phyloP scores from a whole-genome alignment of 257 asterid genomes.

The Fraxinus americana region DNA sequence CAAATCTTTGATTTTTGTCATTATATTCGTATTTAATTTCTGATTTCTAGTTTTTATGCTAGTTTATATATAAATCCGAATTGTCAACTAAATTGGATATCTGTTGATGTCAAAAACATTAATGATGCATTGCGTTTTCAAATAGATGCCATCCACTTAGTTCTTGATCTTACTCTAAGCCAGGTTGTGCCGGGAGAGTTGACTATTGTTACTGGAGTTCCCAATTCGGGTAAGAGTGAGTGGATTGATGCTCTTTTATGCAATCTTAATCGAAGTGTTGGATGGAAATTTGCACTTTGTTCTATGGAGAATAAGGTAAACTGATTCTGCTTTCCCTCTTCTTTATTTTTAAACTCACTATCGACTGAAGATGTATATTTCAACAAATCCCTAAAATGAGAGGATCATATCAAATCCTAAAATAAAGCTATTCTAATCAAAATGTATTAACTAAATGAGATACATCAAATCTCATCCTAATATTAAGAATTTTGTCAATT shows the following conservation, averaged over 20 bases:
- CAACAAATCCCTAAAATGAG: neutral
- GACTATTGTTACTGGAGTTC: constrained; percentile 95
- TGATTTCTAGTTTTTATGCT: neutral
- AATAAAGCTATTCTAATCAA: neutral
- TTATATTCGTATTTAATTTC: neutral
- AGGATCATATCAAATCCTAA: neutral
- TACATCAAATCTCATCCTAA: neutral
- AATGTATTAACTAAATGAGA: neutral
- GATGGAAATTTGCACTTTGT: constrained; percentile 96
- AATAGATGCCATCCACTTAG: neutral
- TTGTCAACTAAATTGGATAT: neutral
- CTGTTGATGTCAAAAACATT: neutral
- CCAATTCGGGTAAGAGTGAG: constrained; percentile 99
- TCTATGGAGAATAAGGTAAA: constrained; percentile 96
- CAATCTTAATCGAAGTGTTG: constrained; percentile 82
- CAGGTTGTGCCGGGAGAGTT: constrained; percentile 99
- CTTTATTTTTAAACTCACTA: neutral
- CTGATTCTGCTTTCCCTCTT: constrained; percentile 10
- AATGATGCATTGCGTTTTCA: constrained; percentile 4
- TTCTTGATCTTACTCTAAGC: constrained; percentile 22
- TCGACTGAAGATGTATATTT: neutral
- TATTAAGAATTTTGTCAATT: neutral
- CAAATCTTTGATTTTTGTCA: neutral
- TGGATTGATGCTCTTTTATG: constrained; percentile 98
- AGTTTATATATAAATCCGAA: neutral